Evolutionary conservation across 2,329 filamentous ascomycete genomes (phyloP).

Genomic region (Clonostachys solani): DNA sequence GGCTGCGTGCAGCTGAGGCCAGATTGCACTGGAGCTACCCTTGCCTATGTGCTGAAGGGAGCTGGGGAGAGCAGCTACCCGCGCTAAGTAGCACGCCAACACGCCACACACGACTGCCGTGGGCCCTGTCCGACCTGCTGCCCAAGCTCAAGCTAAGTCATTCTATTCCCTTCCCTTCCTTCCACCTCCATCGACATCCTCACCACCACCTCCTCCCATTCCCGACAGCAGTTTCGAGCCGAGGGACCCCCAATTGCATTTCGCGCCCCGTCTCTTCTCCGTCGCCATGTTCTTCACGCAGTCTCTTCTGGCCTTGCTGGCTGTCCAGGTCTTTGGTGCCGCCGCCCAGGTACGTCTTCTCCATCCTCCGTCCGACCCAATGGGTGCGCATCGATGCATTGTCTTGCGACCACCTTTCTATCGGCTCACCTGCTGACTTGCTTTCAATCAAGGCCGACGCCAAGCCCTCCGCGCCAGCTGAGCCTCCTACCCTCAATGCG

Average conservation of each 20-base stretch:
- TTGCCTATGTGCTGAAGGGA: too few relatives aligned
- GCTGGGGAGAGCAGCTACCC: too few relatives aligned
- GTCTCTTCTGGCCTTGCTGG: slow-evolving; percentile 67
- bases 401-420: background rate
- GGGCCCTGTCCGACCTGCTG: too few relatives aligned
- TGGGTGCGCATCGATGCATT: background rate
- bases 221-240: slow-evolving; percentile 4
- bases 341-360: slow-evolving; percentile 54
- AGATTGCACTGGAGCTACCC: background rate
- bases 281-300: slow-evolving; percentile 68
- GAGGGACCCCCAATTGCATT: background rate
- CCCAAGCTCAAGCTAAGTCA: background rate
- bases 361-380: background rate
- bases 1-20: background rate
- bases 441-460: slow-evolving; percentile 4
- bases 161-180: slow-evolving; percentile 3
- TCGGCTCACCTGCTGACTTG: background rate
- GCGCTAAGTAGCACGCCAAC: too few relatives aligned
- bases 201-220: slow-evolving; percentile 1
- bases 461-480: slow-evolving; percentile 12
- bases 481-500: slow-evolving; percentile 45
- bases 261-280: slow-evolving; percentile 7
- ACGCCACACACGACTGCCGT: too few relatives aligned
- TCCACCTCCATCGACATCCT: background rate
- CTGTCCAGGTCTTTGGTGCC: slow-evolving; percentile 62